phyloP scores from a whole-genome alignment of 2,329 filamentous ascomycete species.

The Tolypocladium tundrense region DNA sequence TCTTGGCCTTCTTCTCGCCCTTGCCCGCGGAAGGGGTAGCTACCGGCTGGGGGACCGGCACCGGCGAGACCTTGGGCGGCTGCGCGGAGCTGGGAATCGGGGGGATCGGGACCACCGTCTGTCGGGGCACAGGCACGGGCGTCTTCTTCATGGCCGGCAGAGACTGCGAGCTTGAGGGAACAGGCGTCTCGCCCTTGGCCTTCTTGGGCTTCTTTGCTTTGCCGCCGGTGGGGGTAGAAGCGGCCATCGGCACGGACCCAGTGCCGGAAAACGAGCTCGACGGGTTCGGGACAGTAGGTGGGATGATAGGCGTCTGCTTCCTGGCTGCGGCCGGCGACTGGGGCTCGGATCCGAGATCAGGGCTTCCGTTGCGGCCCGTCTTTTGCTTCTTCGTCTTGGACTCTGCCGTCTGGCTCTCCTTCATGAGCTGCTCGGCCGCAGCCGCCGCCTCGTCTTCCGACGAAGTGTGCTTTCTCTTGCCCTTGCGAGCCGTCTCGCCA shows the following conservation, averaged over 20 bases:
- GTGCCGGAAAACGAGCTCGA: not conserved
- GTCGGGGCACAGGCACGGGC: constrained; percentile 16
- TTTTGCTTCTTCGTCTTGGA: constrained; percentile 32
- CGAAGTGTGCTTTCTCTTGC: constrained; percentile 24
- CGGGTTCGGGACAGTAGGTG: constrained; percentile 18
- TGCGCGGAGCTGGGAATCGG: constrained; percentile 20
- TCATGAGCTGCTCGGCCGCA: constrained; percentile 22
- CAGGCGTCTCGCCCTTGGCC: constrained; percentile 12
- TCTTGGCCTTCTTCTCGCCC: constrained; percentile 18
- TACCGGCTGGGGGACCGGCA: constrained; percentile 9
- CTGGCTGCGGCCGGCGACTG: constrained; percentile 11
- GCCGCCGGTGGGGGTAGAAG: constrained; percentile 10
- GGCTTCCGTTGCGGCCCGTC: constrained; percentile 19
- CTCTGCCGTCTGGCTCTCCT: constrained; percentile 22
- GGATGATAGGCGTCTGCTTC: constrained; percentile 22
- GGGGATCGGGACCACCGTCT: constrained; percentile 23
- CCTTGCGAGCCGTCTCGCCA: constrained; percentile 16
- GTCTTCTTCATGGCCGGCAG: constrained; percentile 13
- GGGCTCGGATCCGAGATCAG: constrained; percentile 22
- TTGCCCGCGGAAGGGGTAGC: constrained; percentile 13
- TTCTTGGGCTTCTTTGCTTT: constrained; percentile 19
- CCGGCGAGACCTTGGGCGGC: constrained; percentile 14
- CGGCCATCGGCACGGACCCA: constrained; percentile 5
- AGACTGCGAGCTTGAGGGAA: constrained; percentile 9
- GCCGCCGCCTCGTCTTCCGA: constrained; percentile 28